Base-by-base conservation (phyloP, 768 basidiomycete genomes). In the Trametes cingulata region DNA sequence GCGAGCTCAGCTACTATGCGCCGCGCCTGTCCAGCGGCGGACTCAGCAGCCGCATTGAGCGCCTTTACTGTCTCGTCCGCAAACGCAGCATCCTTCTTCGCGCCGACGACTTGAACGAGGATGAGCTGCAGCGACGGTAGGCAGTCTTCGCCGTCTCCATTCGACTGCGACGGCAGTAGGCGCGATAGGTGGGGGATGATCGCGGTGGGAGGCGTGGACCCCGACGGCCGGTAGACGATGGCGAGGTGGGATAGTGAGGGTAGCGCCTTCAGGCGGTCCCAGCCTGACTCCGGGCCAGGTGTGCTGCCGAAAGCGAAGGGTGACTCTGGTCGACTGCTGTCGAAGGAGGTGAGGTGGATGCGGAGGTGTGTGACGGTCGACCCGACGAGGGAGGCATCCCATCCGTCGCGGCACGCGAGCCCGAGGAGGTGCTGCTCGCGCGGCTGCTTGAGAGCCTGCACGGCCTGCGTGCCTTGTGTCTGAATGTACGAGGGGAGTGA, bases 381-480 rank as follows among this genome's bases (percentile, higher is more conserved):
- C 5, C 65, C 67, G 45, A 76, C 63, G 42, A 74, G 60, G 9
- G 67, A 58, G 37, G 69, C 64, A 59, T 75, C 72, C 67, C 76
- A 69, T 2, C 75, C 73, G 61, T 75, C 74, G 43, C 75, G 71
- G 53, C 75, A 74, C 5, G 75, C 65, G 2, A 73, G 47, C 0
- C 73, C 71, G 40, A 76, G 65, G 13, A 77, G 66, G 58, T 77
- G 73, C 43, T 74, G 74, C 56, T 75, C 75, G 40, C 55, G 62
- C 9, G 71, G 67, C 27, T 43, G 29, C 24, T 39, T 24, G 39
- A 66, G 45, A 2, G 65, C 51, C 43, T 67, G 69, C 42, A 67
- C 35, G 39, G 69, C 58, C 29, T 24, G 37, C 47, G 51, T n/a
- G 22, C 65, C 64, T 19, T 58, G 61, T 29, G 59, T 12, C 8